phyloP scores from a whole-genome alignment of 139 green algal genomes.

The Volvox africanus region DNA sequence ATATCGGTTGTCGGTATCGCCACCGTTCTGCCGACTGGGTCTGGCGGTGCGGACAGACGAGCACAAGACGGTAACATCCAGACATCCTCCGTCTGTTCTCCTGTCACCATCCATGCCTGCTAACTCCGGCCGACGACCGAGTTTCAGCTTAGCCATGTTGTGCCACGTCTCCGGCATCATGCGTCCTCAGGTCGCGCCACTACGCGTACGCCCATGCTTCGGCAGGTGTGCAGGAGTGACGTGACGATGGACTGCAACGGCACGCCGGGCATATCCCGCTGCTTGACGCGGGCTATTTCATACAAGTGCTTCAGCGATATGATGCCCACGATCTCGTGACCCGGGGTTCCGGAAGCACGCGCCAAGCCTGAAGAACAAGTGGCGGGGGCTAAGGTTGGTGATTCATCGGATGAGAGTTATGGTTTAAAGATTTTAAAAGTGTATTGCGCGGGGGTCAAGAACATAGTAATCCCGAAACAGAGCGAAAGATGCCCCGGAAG shows the following conservation, averaged over 20 bases:
- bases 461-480: neutral
- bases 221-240: constrained; percentile 84
- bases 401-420: neutral
- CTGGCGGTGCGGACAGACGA: too few relatives aligned
- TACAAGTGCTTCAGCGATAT: constrained; percentile 96
- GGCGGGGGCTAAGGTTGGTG: neutral
- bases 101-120: too few relatives aligned
- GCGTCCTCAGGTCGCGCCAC: constrained; percentile 77
- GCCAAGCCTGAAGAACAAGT: constrained; percentile 65
- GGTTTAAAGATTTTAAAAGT: neutral
- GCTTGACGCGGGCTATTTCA: constrained; percentile 93
- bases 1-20: too few relatives aligned
- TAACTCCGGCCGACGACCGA: too few relatives aligned
- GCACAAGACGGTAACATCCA: too few relatives aligned
- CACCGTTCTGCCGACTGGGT: too few relatives aligned
- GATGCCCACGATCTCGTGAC: constrained; percentile 80
- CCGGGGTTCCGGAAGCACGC: constrained; percentile 76
- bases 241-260: constrained; percentile 82
- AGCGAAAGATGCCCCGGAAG: neutral
- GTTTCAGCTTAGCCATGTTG: too few relatives aligned
- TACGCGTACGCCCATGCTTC: constrained; percentile 93
- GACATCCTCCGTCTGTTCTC: too few relatives aligned
- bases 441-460: too few relatives aligned
- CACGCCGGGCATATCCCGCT: constrained; percentile 80
- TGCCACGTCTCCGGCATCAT: constrained; percentile 25